These are phyloP conservation scores for Coprinopsis sp. DNA, from an alignment of 768 basidiomycete species.

Conservation along the genomic window DNA sequence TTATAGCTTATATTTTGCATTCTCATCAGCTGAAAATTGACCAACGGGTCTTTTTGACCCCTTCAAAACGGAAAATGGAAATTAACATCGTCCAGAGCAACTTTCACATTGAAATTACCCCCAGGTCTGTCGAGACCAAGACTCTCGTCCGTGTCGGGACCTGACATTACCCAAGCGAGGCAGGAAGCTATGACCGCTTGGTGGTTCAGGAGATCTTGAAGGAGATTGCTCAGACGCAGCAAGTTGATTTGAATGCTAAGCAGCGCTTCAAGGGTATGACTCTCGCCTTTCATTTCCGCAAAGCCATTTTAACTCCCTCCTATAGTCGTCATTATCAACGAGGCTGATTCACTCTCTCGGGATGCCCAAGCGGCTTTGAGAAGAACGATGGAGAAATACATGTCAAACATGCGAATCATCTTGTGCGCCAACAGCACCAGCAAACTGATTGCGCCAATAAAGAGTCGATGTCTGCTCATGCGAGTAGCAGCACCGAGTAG, in stretches of 20 bases:
- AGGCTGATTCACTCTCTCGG: constrained; percentile 90
- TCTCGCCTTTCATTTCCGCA: background rate
- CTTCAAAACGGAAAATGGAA: constrained; percentile 90
- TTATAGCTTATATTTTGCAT: constrained; percentile 1
- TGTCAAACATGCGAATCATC: constrained; percentile 95
- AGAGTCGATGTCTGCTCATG: constrained; percentile 89
- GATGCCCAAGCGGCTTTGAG: constrained; percentile 97
- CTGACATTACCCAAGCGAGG: constrained; percentile 58
- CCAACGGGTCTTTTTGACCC: constrained; percentile 92
- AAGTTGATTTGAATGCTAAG: constrained; percentile 92
- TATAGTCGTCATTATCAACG: constrained; percentile 95
- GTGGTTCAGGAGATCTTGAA: constrained; percentile 97
- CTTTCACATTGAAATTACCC: constrained; percentile 96
- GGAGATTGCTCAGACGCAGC: constrained; percentile 98
- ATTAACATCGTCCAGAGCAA: constrained; percentile 97
- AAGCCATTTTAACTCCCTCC: background rate
- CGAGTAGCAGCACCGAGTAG: constrained; percentile 84
- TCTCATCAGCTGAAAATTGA: constrained; percentile 85
- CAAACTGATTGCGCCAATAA: constrained; percentile 94
- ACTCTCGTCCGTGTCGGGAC: background rate
- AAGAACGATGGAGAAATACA: constrained; percentile 99
- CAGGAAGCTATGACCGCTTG: constrained; percentile 89
- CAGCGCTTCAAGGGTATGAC: constrained; percentile 90
- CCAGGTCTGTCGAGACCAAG: constrained; percentile 54
- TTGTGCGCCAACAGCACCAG: constrained; percentile 95